These are phyloP conservation scores for Penicillium sp. DNA, from an alignment of 2,329 filamentous ascomycete species.

Conservation along the genomic window DNA sequence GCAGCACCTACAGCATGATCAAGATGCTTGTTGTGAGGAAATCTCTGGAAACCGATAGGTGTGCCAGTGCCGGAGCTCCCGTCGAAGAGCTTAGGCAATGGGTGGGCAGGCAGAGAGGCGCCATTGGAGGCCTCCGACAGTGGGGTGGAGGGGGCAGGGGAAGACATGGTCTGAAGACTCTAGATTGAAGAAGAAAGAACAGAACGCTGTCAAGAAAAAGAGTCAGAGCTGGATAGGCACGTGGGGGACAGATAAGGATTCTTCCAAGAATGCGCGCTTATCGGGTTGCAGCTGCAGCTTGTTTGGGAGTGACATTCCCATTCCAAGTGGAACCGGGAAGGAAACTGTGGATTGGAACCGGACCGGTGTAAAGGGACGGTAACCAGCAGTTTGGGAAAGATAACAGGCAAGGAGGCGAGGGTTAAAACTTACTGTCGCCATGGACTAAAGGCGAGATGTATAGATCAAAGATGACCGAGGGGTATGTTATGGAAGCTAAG, in stretches of 20 bases:
- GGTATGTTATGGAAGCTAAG: neutral
- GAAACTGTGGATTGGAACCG: neutral
- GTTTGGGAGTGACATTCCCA: neutral
- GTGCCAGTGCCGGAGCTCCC: constrained; percentile 40
- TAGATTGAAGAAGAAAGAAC: constrained; percentile 16
- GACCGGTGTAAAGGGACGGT: neutral
- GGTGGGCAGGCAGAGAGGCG: constrained; percentile 26
- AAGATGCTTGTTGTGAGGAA: constrained; percentile 57
- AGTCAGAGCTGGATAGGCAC: constrained; percentile 1
- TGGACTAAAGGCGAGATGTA: constrained; percentile 14
- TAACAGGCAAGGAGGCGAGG: constrained; percentile 15
- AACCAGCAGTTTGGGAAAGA: neutral
- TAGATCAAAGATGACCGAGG: neutral
- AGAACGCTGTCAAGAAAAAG: constrained; percentile 13
- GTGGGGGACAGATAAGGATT: constrained; percentile 6
- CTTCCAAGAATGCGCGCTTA: constrained; percentile 13
- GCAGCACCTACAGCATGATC: constrained; percentile 55
- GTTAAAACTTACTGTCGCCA: constrained; percentile 22
- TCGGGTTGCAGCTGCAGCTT: constrained; percentile 5
- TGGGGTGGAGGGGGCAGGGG: constrained; percentile 29
- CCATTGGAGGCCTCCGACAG: constrained; percentile 30
- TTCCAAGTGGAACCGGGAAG: neutral
- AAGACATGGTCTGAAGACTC: constrained; percentile 30
- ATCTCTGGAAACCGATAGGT: constrained; percentile 44
- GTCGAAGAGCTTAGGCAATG: constrained; percentile 35